A percentile compares a stretch with the other conserved stretches of the same genome.
phyloP scores from a whole-genome alignment of 495 filamentous ascomycete genomes.

The Physcia stellaris region DNA sequence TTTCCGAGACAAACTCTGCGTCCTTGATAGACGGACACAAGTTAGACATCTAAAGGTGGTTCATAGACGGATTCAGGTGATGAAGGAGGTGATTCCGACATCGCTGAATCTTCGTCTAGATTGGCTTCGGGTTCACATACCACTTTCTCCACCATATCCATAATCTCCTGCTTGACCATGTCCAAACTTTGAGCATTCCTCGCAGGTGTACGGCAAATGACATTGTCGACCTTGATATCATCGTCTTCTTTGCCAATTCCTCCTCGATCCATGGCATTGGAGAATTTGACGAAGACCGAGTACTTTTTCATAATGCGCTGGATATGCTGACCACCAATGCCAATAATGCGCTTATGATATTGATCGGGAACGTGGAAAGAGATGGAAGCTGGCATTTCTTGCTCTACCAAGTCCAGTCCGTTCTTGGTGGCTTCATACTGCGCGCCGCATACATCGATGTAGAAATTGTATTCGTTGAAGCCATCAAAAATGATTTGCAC shows the following conservation, averaged over 20 bases:
- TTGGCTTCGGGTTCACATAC: slow-evolving; percentile 32
- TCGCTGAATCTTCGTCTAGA: slow-evolving; percentile 7
- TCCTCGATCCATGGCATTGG: slow-evolving; percentile 97
- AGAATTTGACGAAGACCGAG: slow-evolving; percentile 99
- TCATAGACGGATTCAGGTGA: neutral
- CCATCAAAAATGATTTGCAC: slow-evolving; percentile 98
- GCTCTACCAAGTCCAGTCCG: slow-evolving; percentile 83
- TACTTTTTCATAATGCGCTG: slow-evolving; percentile 99
- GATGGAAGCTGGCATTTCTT: slow-evolving; percentile 98
- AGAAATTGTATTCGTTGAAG: slow-evolving; percentile 99
- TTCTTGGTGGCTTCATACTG: slow-evolving; percentile 86
- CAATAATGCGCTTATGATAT: slow-evolving; percentile 99
- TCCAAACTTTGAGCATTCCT: slow-evolving; percentile 94
- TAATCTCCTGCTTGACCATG: slow-evolving; percentile 94
- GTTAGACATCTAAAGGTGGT: slow-evolving; percentile 11
- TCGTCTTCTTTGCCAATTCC: slow-evolving; percentile 90
- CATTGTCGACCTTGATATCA: slow-evolving; percentile 96
- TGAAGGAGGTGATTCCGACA: too few species aligned
- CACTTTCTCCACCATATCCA: slow-evolving; percentile 97
- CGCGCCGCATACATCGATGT: slow-evolving; percentile 88
- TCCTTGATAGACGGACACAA: slow-evolving; percentile 36
- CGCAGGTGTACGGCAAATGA: slow-evolving; percentile 93
- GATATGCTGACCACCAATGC: slow-evolving; percentile 95
- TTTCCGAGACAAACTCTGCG: slow-evolving; percentile 88
- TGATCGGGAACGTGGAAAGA: slow-evolving; percentile 99